phyloP scores from a whole-genome alignment of 192 early-diverging fungal species.

The Rhizoclosmatium globosum region DNA sequence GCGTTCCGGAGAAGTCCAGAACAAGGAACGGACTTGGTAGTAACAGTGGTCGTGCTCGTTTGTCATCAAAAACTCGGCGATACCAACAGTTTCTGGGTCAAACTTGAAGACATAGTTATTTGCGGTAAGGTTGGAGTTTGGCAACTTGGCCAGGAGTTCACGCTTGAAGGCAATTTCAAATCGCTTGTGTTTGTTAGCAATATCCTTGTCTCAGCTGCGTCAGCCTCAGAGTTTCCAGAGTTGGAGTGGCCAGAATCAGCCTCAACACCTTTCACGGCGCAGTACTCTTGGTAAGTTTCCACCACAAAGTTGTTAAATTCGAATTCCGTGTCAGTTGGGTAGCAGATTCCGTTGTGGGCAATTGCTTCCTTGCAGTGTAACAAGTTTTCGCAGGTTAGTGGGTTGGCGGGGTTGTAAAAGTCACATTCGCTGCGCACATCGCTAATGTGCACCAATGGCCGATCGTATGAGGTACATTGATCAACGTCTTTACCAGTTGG shows the following conservation, averaged over 20 bases:
- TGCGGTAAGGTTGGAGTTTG: constrained; percentile 17
- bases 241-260: neutral
- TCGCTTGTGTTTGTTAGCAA: neutral
- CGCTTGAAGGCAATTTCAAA: neutral
- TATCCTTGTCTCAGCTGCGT: neutral
- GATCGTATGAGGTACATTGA: constrained; percentile 17
- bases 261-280: neutral
- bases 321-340: neutral
- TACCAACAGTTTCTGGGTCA: neutral
- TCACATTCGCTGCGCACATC: constrained; percentile 7
- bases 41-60: constrained; percentile 40
- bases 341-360: neutral
- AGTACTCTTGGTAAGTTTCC: neutral
- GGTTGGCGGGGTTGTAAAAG: neutral
- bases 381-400: constrained; percentile 7
- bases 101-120: constrained; percentile 19
- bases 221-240: no score
- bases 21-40: constrained; percentile 41
- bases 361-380: neutral
- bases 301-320: constrained; percentile 8
- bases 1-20: constrained; percentile 45
- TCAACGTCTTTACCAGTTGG: constrained; percentile 33
- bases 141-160: neutral
- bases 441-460: constrained; percentile 17
- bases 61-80: constrained; percentile 6